Conservation (phyloP, 345 rosid species). For the Draba incana region DNA sequence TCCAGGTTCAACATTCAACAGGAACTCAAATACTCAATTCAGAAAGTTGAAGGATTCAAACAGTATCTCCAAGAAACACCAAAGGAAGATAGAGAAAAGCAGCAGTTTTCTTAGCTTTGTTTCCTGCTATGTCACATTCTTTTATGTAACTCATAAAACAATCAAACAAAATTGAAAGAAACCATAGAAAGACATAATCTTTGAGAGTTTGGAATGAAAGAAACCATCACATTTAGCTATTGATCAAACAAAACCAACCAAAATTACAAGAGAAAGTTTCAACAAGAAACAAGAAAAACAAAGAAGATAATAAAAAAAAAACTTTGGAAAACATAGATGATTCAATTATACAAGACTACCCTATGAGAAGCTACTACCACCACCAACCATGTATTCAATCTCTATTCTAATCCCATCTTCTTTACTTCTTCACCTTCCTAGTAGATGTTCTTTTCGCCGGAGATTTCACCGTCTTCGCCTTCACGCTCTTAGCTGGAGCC, state of each 20-base stretch:
- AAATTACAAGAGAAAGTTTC: constrained; percentile 26
- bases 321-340: constrained; percentile 39
- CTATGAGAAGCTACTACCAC: constrained; percentile 37
- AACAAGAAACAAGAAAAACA: constrained; percentile 20
- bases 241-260: constrained; percentile 37
- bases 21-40: constrained; percentile 74
- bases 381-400: constrained; percentile 27
- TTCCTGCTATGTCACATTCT: constrained; percentile 35
- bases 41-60: constrained; percentile 64
- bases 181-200: neutral
- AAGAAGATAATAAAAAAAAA: neutral
- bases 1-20: constrained; percentile 80
- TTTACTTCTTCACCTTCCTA: constrained; percentile 52
- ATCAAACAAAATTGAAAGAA: constrained; percentile 11
- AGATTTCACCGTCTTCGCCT: constrained; percentile 58
- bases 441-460: constrained; percentile 57
- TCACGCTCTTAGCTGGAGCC: constrained; percentile 55
- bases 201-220: neutral
- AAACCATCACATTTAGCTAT: constrained; percentile 29
- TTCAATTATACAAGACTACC: constrained; percentile 45
- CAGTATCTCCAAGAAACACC: constrained; percentile 34
- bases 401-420: constrained; percentile 28
- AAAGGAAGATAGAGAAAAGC: constrained; percentile 14
- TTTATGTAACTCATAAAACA: constrained; percentile 30
- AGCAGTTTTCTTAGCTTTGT: constrained; percentile 25